A percentile compares a stretch with the other conserved stretches of the same genome.
phyloP scores from a whole-genome alignment of 768 basidiomycete species.

The Trametes villosa region DNA sequence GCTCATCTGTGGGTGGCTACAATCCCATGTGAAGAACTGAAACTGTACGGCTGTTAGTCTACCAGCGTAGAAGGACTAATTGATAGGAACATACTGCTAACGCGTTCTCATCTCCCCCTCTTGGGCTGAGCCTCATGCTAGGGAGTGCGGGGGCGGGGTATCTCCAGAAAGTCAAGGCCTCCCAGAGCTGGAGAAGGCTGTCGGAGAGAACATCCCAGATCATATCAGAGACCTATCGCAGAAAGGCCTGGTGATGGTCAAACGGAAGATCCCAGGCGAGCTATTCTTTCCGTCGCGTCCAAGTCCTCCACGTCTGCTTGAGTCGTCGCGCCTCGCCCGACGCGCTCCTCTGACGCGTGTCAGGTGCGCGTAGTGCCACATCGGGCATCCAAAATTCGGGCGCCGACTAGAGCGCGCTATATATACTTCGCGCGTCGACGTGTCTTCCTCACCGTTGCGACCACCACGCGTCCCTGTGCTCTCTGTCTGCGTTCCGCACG shows the following conservation, averaged over 20 bases:
- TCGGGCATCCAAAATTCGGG: conserved; percentile 25
- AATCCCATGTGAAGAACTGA: conserved; percentile 89
- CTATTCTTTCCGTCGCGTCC: not conserved
- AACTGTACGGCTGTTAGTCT: conserved; percentile 44
- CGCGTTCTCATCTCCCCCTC: conserved; percentile 53
- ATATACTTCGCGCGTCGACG: conserved; percentile 22
- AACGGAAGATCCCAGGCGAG: not conserved
- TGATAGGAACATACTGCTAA: conserved; percentile 58
- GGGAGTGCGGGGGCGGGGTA: conserved; percentile 48
- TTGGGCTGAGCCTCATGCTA: conserved; percentile 65
- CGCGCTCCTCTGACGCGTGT: conserved; percentile 13
- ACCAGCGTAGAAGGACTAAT: not conserved
- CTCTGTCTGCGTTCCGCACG: conserved; percentile 65
- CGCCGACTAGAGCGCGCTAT: conserved; percentile 31
- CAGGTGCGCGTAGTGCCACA: conserved; percentile 24
- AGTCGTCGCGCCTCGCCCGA: not conserved
- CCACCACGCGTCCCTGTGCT: conserved; percentile 52
- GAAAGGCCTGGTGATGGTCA: not conserved
- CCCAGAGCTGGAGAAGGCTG: conserved; percentile 10
- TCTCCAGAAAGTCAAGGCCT: conserved; percentile 20
- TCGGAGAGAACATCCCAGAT: conserved; percentile 16
- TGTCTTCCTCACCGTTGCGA: conserved; percentile 42
- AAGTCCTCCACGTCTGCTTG: not conserved
- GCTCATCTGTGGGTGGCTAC: conserved; percentile 56
- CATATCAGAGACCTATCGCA: conserved; percentile 14